Conservation (phyloP, 2,329 filamentous ascomycete genomes). For the Cladophialophora bantiana region DNA sequence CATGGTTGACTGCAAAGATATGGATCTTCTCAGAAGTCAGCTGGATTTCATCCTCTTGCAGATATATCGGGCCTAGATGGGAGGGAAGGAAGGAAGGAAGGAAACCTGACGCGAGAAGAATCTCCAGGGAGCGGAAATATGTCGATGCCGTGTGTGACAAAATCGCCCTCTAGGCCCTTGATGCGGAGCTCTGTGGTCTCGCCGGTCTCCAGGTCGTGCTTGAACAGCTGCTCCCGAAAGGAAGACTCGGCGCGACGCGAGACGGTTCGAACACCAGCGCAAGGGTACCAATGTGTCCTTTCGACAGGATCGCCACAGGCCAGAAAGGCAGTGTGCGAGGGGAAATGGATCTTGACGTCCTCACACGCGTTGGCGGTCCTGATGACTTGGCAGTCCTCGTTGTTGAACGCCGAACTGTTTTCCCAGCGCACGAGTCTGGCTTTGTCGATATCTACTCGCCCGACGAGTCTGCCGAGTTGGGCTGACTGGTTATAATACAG, state of each 20-base stretch:
- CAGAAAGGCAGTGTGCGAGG: slow-evolving; percentile 33
- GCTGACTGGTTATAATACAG: slow-evolving; percentile 29
- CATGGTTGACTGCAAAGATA: slow-evolving; percentile 37
- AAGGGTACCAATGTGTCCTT: slow-evolving; percentile 35
- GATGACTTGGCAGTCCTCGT: slow-evolving; percentile 27
- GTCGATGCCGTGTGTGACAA: slow-evolving; percentile 36
- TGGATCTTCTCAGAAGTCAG: slow-evolving; percentile 20
- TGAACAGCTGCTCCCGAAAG: slow-evolving; percentile 35
- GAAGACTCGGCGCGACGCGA: slow-evolving; percentile 29
- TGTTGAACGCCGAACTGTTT: slow-evolving; percentile 31
- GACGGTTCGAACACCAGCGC: slow-evolving; percentile 27
- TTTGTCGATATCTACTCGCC: slow-evolving; percentile 32
- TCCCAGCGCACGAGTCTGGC: slow-evolving; percentile 32
- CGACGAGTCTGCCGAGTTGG: slow-evolving; percentile 19
- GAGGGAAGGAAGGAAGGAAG: not conserved
- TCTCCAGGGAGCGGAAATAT: slow-evolving; percentile 28
- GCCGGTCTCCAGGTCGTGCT: slow-evolving; percentile 31
- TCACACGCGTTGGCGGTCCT: slow-evolving; percentile 32
- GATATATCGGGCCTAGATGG: no score
- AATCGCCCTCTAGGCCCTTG: slow-evolving; percentile 33
- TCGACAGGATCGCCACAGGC: slow-evolving; percentile 32
- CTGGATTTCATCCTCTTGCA: no score
- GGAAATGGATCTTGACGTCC: slow-evolving; percentile 36
- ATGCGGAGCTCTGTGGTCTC: slow-evolving; percentile 28
- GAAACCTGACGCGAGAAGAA: slow-evolving; percentile 21